phyloP scores from a whole-genome alignment of 805 yeast genomes.

The Cyberlindnera maritima region DNA sequence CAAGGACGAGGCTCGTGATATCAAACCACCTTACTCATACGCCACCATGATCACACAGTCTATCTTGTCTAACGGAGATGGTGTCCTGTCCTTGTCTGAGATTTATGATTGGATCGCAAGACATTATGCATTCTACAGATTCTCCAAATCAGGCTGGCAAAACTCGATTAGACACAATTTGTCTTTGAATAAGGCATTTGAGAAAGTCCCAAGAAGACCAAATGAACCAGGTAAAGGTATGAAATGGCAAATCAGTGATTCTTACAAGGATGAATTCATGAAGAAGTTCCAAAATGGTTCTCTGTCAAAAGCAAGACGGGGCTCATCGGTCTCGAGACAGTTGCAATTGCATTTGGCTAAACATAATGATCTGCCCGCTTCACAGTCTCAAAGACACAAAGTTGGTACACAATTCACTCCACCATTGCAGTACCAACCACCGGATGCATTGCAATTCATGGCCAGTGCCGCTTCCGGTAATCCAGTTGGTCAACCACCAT shows the following conservation, averaged over 20 bases:
- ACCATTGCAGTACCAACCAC: slow-evolving; percentile 36
- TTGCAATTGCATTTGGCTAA: slow-evolving; percentile 66
- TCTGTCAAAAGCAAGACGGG: slow-evolving; percentile 70
- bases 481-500: slow-evolving; percentile 4
- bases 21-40: slow-evolving; percentile 95
- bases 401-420: slow-evolving; percentile 28
- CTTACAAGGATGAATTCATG: slow-evolving; percentile 80
- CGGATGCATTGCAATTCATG: slow-evolving; percentile 19
- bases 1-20: slow-evolving; percentile 86
- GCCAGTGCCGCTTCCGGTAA: slow-evolving; percentile 15
- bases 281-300: slow-evolving; percentile 77
- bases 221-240: slow-evolving; percentile 98
- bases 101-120: slow-evolving; percentile 88
- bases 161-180: slow-evolving; percentile 94
- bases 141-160: slow-evolving; percentile 96
- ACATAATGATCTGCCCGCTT: slow-evolving; percentile 38
- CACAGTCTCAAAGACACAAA: slow-evolving; percentile 33
- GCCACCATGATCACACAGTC: slow-evolving; percentile 99
- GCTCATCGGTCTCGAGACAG: slow-evolving; percentile 78
- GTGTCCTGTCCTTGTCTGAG: slow-evolving; percentile 84
- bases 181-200: slow-evolving; percentile 94
- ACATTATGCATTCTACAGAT: slow-evolving; percentile 89
- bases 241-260: slow-evolving; percentile 96
- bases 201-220: slow-evolving; percentile 92
- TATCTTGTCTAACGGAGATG: slow-evolving; percentile 81